Conservation (phyloP, 257 asterid species). For the Craterostigma plantagineum region DNA sequence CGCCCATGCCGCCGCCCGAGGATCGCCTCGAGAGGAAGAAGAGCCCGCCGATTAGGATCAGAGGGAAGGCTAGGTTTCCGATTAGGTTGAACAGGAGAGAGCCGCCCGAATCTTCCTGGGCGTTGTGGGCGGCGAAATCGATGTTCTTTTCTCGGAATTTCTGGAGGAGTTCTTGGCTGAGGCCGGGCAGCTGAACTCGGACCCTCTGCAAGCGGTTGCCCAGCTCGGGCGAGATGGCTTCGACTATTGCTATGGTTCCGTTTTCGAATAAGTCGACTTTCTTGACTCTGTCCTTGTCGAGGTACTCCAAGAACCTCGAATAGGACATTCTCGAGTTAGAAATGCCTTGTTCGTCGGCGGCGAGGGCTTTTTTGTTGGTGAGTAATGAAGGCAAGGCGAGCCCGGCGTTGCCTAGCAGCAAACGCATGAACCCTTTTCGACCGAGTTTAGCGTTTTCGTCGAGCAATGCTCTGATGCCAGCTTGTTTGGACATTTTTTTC, state of each 20-base stretch:
- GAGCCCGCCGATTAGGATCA: slow-evolving; percentile 79
- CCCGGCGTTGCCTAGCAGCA: slow-evolving; percentile 59
- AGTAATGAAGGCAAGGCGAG: slow-evolving; percentile 41
- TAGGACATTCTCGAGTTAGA: slow-evolving; percentile 94
- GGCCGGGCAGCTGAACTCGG: slow-evolving; percentile 92
- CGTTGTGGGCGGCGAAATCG: slow-evolving; percentile 91
- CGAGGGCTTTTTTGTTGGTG: slow-evolving; percentile 51
- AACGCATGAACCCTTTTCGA: slow-evolving; percentile 60
- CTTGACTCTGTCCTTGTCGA: slow-evolving; percentile 72
- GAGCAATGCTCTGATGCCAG: slow-evolving; percentile 32
- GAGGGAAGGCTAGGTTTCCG: slow-evolving; percentile 81
- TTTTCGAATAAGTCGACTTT: slow-evolving; percentile 84
- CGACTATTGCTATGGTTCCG: slow-evolving; percentile 90
- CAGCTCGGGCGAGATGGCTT: slow-evolving; percentile 79
- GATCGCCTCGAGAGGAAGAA: slow-evolving; percentile 88
- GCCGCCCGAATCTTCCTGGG: slow-evolving; percentile 91
- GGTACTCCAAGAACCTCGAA: slow-evolving; percentile 88
- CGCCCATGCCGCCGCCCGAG: slow-evolving; percentile 94
- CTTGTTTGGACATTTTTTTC: slow-evolving; percentile 26
- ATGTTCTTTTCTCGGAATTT: slow-evolving; percentile 84
- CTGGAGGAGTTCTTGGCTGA: slow-evolving; percentile 94
- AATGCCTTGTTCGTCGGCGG: slow-evolving; percentile 84
- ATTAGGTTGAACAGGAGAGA: slow-evolving; percentile 65
- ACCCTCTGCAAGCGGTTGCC: slow-evolving; percentile 88
- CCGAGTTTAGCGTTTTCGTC: slow-evolving; percentile 33